Conservation (phyloP, 129 eudicot genomes). For the Silybum marianum region DNA sequence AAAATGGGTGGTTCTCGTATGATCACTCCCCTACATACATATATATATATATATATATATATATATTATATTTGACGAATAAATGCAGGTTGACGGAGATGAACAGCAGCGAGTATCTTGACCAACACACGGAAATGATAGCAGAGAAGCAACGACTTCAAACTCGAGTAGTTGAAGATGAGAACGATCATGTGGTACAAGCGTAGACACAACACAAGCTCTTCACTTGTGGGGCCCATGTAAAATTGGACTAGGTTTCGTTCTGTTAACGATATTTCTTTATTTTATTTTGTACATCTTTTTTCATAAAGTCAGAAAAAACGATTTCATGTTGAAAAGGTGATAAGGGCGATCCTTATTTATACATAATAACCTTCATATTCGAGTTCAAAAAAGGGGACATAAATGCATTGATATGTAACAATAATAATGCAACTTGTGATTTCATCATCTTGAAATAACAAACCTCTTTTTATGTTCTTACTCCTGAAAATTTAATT, state of each 20-base stretch:
- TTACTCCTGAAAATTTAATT: no score
- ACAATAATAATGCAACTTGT: not conserved
- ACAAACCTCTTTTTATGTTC: not conserved
- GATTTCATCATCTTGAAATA: not conserved
- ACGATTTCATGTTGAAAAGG: not conserved
- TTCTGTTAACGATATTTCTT: not conserved
- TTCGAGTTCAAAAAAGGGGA: not conserved
- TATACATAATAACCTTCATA: not conserved
- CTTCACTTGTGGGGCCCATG: no score
- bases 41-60: no score
- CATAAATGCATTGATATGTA: not conserved
- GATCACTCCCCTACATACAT: no score
- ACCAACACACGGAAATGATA: constrained; percentile 62
- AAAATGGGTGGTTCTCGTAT: no score
- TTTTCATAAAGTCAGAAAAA: not conserved
- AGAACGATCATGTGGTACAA: constrained; percentile 34
- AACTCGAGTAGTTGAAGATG: constrained; percentile 24
- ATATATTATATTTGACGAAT: not conserved
- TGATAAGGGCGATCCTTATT: not conserved
- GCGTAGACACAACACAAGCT: constrained; percentile 16
- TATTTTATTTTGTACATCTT: not conserved
- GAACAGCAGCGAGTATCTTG: constrained; percentile 83
- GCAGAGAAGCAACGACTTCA: constrained; percentile 39
- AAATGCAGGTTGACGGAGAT: constrained; percentile 75
- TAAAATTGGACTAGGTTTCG: no score